phyloP scores from a whole-genome alignment of 2,329 filamentous ascomycete species.

The Fusarium sp. region DNA sequence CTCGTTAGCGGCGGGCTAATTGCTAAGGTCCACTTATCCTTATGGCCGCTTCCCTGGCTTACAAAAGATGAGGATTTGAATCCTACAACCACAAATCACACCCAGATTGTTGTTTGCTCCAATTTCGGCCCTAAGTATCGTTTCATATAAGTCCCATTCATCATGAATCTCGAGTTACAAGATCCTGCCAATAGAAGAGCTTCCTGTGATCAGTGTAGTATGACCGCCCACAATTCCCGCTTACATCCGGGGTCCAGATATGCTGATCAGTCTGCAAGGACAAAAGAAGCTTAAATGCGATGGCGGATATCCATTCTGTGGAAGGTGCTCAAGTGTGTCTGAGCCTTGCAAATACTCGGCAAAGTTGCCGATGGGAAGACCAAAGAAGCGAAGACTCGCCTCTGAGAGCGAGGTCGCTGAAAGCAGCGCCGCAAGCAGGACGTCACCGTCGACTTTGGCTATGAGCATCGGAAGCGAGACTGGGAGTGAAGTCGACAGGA shows the following conservation, averaged over 20 bases:
- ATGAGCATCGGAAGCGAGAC: conserved; percentile 19
- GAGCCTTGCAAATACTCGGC: conserved; percentile 42
- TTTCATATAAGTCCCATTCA: neutral
- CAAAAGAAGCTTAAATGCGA: conserved; percentile 47
- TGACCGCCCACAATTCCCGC: neutral
- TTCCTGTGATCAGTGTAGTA: conserved; percentile 47
- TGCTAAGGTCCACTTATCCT: conserved; percentile 24
- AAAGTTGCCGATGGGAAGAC: conserved; percentile 43
- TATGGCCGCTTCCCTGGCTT: conserved; percentile 11
- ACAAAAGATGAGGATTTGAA: conserved; percentile 24
- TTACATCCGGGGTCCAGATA: conserved; percentile 9
- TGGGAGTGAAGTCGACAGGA: conserved; percentile 13
- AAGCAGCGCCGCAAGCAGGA: conserved; percentile 12
- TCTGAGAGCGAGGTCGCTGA: conserved; percentile 17
- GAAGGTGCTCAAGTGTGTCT: conserved; percentile 26
- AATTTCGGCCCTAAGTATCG: too few relatives aligned
- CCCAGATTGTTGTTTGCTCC: neutral
- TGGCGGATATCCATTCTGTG: conserved; percentile 38
- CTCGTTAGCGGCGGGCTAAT: neutral
- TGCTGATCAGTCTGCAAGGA: conserved; percentile 32
- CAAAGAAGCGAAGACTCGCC: conserved; percentile 42
- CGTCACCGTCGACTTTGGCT: conserved; percentile 16
- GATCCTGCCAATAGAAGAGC: conserved; percentile 40
- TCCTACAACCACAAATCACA: conserved; percentile 9
- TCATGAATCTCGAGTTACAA: conserved; percentile 22